Conservation (phyloP, 139 green algal genomes). For the Chlamydomonas urium region DNA sequence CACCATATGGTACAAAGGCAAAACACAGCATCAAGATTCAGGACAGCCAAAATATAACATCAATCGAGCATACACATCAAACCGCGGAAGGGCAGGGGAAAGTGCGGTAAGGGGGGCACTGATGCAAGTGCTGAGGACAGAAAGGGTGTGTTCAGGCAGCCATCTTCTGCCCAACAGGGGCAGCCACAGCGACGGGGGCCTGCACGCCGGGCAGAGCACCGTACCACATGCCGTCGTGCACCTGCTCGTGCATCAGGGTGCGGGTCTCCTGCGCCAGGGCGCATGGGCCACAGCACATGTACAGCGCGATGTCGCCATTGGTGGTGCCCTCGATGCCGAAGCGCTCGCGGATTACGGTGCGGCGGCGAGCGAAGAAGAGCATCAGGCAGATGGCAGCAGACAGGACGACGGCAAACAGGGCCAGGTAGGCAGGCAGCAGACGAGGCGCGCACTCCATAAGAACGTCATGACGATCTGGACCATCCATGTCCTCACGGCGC, state of each 20-base stretch:
- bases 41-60: too few relatives aligned
- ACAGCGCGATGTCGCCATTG: constrained; percentile 13
- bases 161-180: constrained; percentile 5
- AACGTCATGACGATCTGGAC: neutral
- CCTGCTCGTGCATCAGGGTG: constrained; percentile 28
- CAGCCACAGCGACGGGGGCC: neutral
- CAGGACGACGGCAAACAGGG: neutral
- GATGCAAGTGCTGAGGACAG: too few relatives aligned
- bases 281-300: constrained; percentile 8
- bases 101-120: too few relatives aligned
- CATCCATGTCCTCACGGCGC: neutral
- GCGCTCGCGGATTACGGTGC: constrained; percentile 13
- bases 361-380: constrained; percentile 12
- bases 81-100: too few relatives aligned
- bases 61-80: too few relatives aligned
- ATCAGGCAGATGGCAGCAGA: neutral
- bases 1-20: too few relatives aligned
- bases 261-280: constrained; percentile 25
- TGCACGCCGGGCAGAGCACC: constrained; percentile 5
- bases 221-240: constrained; percentile 24
- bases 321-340: constrained; percentile 20
- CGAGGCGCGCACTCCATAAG: neutral
- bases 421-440: neutral
- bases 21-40: too few relatives aligned
- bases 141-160: too few relatives aligned